These are phyloP conservation scores for Neospora caninum DNA, from an alignment of 169 alveolate species.

Conservation along the genomic window DNA sequence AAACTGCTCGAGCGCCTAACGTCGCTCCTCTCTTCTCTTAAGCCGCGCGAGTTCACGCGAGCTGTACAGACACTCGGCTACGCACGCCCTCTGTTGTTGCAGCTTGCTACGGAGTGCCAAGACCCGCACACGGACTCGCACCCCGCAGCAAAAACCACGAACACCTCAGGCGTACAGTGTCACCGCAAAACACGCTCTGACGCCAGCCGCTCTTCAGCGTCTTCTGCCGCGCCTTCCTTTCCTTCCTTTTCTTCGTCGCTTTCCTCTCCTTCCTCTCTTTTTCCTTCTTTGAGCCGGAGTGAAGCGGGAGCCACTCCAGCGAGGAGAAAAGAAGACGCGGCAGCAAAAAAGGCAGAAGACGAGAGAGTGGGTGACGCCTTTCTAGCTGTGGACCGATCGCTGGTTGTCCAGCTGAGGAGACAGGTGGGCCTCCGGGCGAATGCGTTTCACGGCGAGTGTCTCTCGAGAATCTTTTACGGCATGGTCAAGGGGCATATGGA, in stretches of 20 bases:
- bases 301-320: background rate
- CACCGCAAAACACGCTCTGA: too few species aligned
- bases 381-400: background rate
- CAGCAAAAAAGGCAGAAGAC: background rate
- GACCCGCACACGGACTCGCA: background rate
- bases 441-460: conserved; percentile 33
- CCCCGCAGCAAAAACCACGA: background rate
- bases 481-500: conserved; percentile 31
- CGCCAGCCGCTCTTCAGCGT: too few species aligned
- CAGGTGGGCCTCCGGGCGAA: conserved; percentile 15
- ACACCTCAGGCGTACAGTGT: background rate
- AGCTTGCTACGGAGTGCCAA: background rate
- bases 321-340: background rate
- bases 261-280: background rate
- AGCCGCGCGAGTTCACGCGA: background rate
- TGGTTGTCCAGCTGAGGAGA: conserved; percentile 18
- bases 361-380: background rate
- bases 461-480: conserved; percentile 21
- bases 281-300: background rate
- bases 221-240: too few species aligned
- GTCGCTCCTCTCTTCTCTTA: background rate
- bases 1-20: background rate
- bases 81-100: background rate
- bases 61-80: conserved; percentile 45
- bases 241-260: background rate